Evolutionary conservation across 2,329 filamentous ascomycete species (phyloP).

Genomic region (Ophiostoma populinum): DNA sequence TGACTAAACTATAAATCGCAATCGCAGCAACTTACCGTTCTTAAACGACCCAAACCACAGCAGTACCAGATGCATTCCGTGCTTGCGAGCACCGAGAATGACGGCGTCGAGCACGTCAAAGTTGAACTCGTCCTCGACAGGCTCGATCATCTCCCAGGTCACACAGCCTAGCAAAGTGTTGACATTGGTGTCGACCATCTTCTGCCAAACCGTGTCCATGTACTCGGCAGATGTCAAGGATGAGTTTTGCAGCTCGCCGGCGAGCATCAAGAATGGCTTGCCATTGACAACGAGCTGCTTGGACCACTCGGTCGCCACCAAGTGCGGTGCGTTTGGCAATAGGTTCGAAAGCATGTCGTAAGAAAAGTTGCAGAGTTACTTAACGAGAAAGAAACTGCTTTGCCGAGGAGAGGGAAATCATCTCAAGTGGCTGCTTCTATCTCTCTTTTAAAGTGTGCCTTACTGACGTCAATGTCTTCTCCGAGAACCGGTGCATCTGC

Average conservation of each 20-base stretch:
- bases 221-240: constrained; percentile 14
- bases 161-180: constrained; percentile 18
- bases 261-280: constrained; percentile 17
- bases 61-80: constrained; percentile 14
- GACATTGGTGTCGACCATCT: constrained; percentile 13
- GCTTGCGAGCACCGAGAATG: constrained; percentile 11
- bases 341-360: not conserved
- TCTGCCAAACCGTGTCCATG: constrained; percentile 14
- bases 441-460: too few relatives aligned
- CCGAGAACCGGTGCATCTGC: too few relatives aligned
- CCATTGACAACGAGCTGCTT: constrained; percentile 18
- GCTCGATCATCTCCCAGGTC: constrained; percentile 18
- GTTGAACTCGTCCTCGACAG: constrained; percentile 15
- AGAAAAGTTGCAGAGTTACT: too few relatives aligned
- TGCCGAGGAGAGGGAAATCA: too few relatives aligned
- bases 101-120: constrained; percentile 15
- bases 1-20: not conserved
- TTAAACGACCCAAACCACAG: constrained; percentile 16
- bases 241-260: constrained; percentile 17
- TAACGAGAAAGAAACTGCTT: too few relatives aligned
- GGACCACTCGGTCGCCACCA: not conserved
- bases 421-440: too few relatives aligned
- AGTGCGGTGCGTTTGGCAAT: not conserved
- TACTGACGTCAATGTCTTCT: too few relatives aligned
- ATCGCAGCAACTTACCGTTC: constrained; percentile 13